These are phyloP conservation scores for Erucastrum elatum DNA, from an alignment of 345 rosid genomes.

Conservation along the genomic window DNA sequence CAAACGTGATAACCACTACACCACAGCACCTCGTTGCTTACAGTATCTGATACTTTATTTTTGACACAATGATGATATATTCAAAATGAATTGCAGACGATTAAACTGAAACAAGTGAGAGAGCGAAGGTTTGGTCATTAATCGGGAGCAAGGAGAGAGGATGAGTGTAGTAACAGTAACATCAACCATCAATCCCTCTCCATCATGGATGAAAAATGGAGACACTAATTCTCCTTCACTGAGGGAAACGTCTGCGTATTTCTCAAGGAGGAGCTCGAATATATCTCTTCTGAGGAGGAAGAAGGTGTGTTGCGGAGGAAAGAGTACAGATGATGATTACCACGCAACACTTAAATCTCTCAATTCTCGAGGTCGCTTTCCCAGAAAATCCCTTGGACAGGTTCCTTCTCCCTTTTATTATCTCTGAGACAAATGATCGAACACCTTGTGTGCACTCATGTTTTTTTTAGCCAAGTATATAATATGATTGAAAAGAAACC, in stretches of 20 bases:
- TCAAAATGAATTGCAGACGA: not conserved
- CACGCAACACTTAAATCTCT: conserved; percentile 82
- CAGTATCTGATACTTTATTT: too few relatives aligned
- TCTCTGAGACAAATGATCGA: conserved; percentile 23
- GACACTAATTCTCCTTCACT: conserved; percentile 15
- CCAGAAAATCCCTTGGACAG: conserved; percentile 95
- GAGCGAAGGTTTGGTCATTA: not conserved
- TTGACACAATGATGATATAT: not conserved
- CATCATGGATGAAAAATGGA: conserved; percentile 8
- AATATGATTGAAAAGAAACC: too few relatives aligned
- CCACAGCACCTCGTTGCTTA: conserved; percentile 26
- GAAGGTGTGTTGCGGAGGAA: conserved; percentile 44
- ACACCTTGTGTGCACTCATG: conserved; percentile 14
- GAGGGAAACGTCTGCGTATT: not conserved
- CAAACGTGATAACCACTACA: conserved; percentile 45
- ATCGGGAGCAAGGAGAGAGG: not conserved
- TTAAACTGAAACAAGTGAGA: not conserved
- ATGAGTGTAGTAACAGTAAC: conserved; percentile 15
- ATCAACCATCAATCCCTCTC: conserved; percentile 35
- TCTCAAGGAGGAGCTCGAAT: conserved; percentile 12
- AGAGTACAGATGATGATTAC: conserved; percentile 78
- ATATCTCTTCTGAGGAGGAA: not conserved
- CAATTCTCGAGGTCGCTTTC: conserved; percentile 77
- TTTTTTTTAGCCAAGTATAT: not conserved
- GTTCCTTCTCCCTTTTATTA: conserved; percentile 36